These are phyloP conservation scores for Penicillium lividum DNA, from an alignment of 495 filamentous ascomycete species.

Conservation along the genomic window DNA sequence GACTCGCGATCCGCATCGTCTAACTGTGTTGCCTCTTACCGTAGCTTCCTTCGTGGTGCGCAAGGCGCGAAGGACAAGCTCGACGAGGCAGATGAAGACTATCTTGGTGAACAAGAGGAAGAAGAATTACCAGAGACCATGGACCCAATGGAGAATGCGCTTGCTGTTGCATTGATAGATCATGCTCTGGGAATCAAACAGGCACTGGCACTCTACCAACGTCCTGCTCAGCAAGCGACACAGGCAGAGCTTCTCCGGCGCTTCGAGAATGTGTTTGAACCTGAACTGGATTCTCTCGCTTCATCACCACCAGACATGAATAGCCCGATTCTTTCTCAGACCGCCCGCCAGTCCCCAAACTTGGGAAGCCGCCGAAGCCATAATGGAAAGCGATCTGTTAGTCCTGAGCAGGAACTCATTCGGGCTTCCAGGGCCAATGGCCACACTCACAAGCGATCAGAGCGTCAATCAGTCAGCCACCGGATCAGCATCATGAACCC, in stretches of 20 bases:
- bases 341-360: slow-evolving; percentile 25
- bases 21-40: slow-evolving; percentile 72
- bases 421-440: slow-evolving; percentile 31
- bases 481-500: slow-evolving; percentile 53
- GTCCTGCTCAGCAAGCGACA: slow-evolving; percentile 60
- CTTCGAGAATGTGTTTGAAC: slow-evolving; percentile 52
- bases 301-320: slow-evolving; percentile 28
- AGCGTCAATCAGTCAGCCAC: slow-evolving; percentile 46
- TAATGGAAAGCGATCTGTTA: slow-evolving; percentile 33
- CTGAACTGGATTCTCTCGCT: slow-evolving; percentile 38
- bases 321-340: slow-evolving; percentile 25
- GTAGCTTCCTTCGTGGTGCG: slow-evolving; percentile 62
- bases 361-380: slow-evolving; percentile 29
- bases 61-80: slow-evolving; percentile 46
- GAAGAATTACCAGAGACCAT: slow-evolving; percentile 42
- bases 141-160: slow-evolving; percentile 74
- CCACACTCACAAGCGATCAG: slow-evolving; percentile 37
- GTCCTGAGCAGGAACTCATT: slow-evolving; percentile 42
- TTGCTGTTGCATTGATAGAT: slow-evolving; percentile 83
- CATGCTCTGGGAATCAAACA: slow-evolving; percentile 86
- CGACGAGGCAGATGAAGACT: slow-evolving; percentile 43
- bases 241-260: slow-evolving; percentile 54
- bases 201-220: slow-evolving; percentile 67
- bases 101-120: slow-evolving; percentile 48
- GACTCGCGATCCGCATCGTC: slow-evolving; percentile 61